Evolutionary conservation across 176 grass and related monocot genomes (phyloP).

Genomic region (Chrysopogon serrulatus): DNA sequence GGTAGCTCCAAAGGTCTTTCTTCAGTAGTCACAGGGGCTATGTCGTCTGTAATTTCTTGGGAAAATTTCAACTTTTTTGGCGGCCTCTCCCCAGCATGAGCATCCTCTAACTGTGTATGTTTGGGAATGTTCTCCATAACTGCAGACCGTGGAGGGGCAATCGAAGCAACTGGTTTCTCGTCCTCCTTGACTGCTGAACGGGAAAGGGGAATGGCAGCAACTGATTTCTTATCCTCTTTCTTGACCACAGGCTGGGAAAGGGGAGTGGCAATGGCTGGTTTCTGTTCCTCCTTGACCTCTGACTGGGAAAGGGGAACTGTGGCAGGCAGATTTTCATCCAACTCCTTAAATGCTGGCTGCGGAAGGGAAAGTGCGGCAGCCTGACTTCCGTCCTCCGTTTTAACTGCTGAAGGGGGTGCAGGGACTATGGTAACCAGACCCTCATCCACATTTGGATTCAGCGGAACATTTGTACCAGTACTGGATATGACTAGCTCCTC

Average conservation of each 20-base stretch:
- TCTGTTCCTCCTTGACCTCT: background rate
- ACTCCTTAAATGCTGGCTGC: background rate
- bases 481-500: slow-evolving; percentile 22
- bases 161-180: background rate
- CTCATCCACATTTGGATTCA: slow-evolving; percentile 8
- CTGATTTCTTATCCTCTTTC: background rate
- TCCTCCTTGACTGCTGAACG: background rate
- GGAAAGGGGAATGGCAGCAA: background rate
- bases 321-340: background rate
- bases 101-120: background rate
- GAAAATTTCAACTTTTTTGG: slow-evolving; percentile 45
- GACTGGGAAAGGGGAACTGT: background rate
- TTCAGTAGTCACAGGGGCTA: background rate
- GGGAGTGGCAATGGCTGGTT: background rate
- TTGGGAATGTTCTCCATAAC: slow-evolving; percentile 13
- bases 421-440: background rate
- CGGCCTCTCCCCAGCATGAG: slow-evolving; percentile 14
- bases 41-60: background rate
- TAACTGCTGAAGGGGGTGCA: background rate
- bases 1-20: slow-evolving; percentile 19
- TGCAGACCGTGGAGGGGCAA: background rate
- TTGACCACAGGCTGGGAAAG: background rate
- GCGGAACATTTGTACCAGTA: background rate
- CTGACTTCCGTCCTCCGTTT: slow-evolving; percentile 10
- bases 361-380: slow-evolving; percentile 23